These are phyloP conservation scores for Colletotrichum sp. DNA, from an alignment of 2,329 filamentous ascomycete species.

Conservation along the genomic window DNA sequence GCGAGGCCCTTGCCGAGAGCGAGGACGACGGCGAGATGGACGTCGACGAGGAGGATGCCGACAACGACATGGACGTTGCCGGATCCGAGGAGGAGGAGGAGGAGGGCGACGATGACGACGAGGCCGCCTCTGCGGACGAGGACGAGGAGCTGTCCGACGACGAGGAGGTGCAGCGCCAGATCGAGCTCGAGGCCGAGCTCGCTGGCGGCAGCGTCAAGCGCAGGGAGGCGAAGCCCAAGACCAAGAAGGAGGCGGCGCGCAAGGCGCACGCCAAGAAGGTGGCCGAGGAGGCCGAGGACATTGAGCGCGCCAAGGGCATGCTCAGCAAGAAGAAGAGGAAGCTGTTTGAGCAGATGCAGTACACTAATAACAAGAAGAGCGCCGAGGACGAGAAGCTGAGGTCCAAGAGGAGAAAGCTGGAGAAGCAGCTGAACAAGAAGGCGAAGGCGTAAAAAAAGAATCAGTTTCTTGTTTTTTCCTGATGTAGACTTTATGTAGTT, in stretches of 20 bases:
- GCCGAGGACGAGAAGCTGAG: slow-evolving; percentile 87
- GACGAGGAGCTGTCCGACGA: slow-evolving; percentile 54
- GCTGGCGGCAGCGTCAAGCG: slow-evolving; percentile 68
- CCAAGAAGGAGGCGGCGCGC: slow-evolving; percentile 72
- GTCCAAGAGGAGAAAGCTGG: slow-evolving; percentile 88
- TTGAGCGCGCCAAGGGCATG: slow-evolving; percentile 97
- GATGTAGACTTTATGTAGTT: slow-evolving; percentile 18
- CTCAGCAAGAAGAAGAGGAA: slow-evolving; percentile 97
- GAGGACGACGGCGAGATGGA: slow-evolving; percentile 52
- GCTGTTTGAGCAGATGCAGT: slow-evolving; percentile 96
- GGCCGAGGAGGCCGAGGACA: slow-evolving; percentile 81
- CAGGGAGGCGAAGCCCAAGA: slow-evolving; percentile 57
- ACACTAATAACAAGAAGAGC: slow-evolving; percentile 92
- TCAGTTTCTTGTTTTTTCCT: not conserved
- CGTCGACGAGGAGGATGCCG: slow-evolving; percentile 48
- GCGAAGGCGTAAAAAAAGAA: slow-evolving; percentile 8
- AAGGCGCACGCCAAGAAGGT: slow-evolving; percentile 75
- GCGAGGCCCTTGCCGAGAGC: slow-evolving; percentile 78
- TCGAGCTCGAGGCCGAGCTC: slow-evolving; percentile 91
- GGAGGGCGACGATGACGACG: slow-evolving; percentile 50
- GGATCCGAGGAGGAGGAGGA: slow-evolving; percentile 55
- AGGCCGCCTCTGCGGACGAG: slow-evolving; percentile 39
- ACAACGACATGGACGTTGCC: slow-evolving; percentile 52
- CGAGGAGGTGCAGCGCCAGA: slow-evolving; percentile 77
- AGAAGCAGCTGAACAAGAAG: slow-evolving; percentile 63